phyloP scores from a whole-genome alignment of 2,329 filamentous ascomycete species.

The Pestalotiopsis sp. region DNA sequence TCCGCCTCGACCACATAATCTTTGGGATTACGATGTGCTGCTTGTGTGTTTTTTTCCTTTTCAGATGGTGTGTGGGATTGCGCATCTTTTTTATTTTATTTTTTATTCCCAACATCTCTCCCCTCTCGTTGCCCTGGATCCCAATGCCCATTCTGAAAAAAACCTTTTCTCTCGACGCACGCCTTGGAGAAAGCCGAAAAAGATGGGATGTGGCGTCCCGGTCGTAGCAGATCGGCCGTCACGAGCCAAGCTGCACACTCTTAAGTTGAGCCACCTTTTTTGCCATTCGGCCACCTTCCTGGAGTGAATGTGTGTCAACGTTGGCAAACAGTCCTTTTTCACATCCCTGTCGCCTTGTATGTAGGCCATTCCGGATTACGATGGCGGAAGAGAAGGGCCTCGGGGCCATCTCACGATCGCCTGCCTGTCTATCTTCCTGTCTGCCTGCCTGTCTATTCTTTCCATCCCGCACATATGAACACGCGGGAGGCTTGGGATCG shows the following conservation, averaged over 20 bases:
- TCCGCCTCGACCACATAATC: neutral
- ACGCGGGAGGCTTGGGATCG: neutral
- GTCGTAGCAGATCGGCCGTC: neutral
- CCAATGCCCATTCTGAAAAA: neutral
- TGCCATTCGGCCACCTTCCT: constrained; percentile 7
- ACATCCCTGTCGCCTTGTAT: constrained; percentile 2
- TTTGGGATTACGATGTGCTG: constrained; percentile 2
- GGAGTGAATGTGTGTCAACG: constrained; percentile 10
- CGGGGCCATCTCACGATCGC: neutral
- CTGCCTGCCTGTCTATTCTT: neutral
- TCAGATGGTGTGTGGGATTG: neutral
- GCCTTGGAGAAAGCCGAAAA: neutral
- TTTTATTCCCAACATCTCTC: neutral
- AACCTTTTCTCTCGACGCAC: neutral
- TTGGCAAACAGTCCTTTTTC: neutral
- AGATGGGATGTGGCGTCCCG: neutral
- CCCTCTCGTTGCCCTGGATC: neutral
- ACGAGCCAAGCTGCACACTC: constrained; percentile 1
- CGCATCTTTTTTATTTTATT: neutral
- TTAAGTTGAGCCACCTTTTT: constrained; percentile 8
- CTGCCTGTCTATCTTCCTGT: neutral
- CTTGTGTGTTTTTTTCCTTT: neutral
- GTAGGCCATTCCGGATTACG: neutral
- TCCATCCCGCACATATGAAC: neutral
- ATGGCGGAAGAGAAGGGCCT: neutral